Base-by-base conservation (phyloP, 2,329 filamentous ascomycete genomes). In the Aspergillus pseudonomiae region DNA sequence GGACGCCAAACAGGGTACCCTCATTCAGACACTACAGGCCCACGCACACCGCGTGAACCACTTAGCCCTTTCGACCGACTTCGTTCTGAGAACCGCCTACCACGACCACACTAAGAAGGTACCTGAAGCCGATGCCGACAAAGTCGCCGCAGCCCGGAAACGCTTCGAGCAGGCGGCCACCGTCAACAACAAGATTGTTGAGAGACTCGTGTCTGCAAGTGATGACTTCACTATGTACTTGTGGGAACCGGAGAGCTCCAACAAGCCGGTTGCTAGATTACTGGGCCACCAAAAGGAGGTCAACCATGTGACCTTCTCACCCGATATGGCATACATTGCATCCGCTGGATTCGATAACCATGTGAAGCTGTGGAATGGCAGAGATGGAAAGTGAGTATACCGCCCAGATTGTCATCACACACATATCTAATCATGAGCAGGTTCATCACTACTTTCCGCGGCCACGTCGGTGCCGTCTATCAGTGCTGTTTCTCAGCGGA, bases 1-100 rank as follows among this genome's bases (percentile, higher is more conserved):
- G 94, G 89, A 95, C 72, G 87, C 91, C 0, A 84, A 85, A 45
- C 89, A 90, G 67, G 95, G 94, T 34, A 93, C 89, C 2, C 82
- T 97, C 26, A 82, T 93, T 59, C 91, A 95, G 76, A 94, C 90
- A 0, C 82, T 98, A 10, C 88, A 86, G 24, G 85, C 90, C 1
- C 96, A 99, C 75, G 92, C 91, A 0, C 95, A 98, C 75, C 96
- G 94, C 88, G 92, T 99, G 34, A 99, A 99, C 75, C 93, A 97
- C 74, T 86, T 99, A 26, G 93, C 95, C 0, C 85, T 99, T 5
- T 97, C 93, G 0, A 97, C 93, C 4, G 95, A 98, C 73, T 95
- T 94, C 73, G 93, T 91, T 2, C 83, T 97, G 41, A 87, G 93
- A 57, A 97, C 94, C 0, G 90, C 87, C 1, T 99, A 90, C 79